Base-by-base conservation (phyloP, 1,284 basidiomycete genomes). In the Trametes sp. region DNA sequence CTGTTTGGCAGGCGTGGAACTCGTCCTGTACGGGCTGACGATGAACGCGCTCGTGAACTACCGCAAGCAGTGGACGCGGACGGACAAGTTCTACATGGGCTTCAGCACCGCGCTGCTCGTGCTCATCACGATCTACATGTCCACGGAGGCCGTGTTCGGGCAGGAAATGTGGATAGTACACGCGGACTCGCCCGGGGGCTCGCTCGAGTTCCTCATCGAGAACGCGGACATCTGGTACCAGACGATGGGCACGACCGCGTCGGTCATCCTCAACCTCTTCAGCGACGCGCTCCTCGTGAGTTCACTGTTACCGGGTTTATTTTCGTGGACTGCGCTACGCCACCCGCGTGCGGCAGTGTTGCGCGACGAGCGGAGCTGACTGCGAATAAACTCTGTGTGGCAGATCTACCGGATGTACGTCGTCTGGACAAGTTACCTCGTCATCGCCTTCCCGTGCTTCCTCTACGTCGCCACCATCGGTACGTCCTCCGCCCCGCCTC, bases 141-240 rank as follows among this genome's bases (percentile, higher is more conserved):
- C 69, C 21, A 58, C 59, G 1, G 54, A 69, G 26, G 61, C 63
- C 16, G 62, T 67, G 2, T 70, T 70, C 54, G 69, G 69, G 9
- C 58, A 67, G 48, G 62, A 66, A 41, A 67, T 69, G 66, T 70
- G 69, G 69, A 63, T 70, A 36, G 61, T 64, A 10, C 55, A 70
- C 44, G 46, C 29, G 13, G 52, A 65, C 29, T 57, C 50, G 14
- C 65, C 65, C 2, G 69, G 65, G 28, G 69, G 67, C 1, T 38
- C 60, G 13, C 33, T 44, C 2, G 55, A 45, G 26, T 70, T 59
- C 31, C 49, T 70, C 29, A 56, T 42, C 4, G 59, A 56, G 23
- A 64, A 66, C 29, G 63, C 64, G 13, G 45, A 57, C 21, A 56
- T 68, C 8, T 70, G 69, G 69, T 70, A 70, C 42, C 62, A 68